Evolutionary conservation across 2,329 filamentous ascomycete species (phyloP), one percentile per base, ranked within the genome.

Genomic region (Paecilomyces sp.): DNA sequence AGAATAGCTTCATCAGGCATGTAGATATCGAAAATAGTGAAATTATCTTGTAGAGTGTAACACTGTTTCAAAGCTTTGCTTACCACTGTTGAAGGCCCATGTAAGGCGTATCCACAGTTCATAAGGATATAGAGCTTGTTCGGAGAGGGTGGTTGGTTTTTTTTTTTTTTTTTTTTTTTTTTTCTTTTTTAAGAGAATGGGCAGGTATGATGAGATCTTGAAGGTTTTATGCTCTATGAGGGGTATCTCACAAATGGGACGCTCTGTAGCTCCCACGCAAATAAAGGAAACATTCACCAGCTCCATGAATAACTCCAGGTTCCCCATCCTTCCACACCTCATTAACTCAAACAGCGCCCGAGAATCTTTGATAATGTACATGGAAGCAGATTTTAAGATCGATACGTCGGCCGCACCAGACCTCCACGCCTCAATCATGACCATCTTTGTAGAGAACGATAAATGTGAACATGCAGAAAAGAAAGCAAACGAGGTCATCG

Each of bases 401-500:
- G 8, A 9, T 8, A 18, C 41, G 15, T 18, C 36, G 11, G 31
- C 8, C 8, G 31, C 9, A 33, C 31, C 31, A 11, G 4, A 28
- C 25, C 15, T 41, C 36, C 36, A 41, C 36, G 15, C 36, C 15
- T 15, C 41, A 11, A 33, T 8, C 31, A 47, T 22, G n/a, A 22
- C 18, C 13, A 15, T n/a, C 41, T 9, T 47, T 41, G 25, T 18
- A n/a, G 41, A 33, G 31, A 15, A 47, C 7, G 15, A 15, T 47
- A 18, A 15, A 22, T 8, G n/a, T 31, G 30, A 33, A 33, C 9
- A n/a, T 28, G 51, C 15, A 53, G 3, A 47, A 31, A 15, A 41
- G 7, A 56, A 12, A 57, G 61, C 67, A 28, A 28, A 28, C 25
- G 25, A 28, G 6, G 25, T 72, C n/a, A 74, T 25, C 51, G 3